Base-by-base conservation (phyloP, 139 green algal species). In the Coelastrella sp. region DNA sequence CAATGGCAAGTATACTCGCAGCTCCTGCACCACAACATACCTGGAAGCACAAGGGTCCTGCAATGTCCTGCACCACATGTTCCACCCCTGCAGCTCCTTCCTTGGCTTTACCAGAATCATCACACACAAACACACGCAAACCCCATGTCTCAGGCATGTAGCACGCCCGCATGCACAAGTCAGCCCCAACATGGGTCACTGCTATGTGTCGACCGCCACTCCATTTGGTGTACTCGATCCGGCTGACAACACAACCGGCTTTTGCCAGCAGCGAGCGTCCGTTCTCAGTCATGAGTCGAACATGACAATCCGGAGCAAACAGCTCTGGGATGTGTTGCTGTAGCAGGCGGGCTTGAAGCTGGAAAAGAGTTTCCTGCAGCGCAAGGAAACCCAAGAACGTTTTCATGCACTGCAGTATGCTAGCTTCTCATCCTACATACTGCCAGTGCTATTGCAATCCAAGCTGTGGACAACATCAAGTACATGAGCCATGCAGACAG, bases 41-140 rank as follows among this genome's bases (percentile, higher is more conserved):
- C 71, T 91, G 87, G 63, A 91, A 91, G 79, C 87, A 91, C 72
- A 91, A 53, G 11, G 87, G 87, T 2, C 87, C 87, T 30, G 86
- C 87, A 27, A 91, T 53, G 27, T 91, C 87, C 30, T 82, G 83
- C 19, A 79, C 34, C 15, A 71, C 83, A 37, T 79, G 35, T 23
- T 87, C 69, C 7, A 62, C 53, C 5, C 34, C 38, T 15, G 27
- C 59, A 19, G n/a, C 57, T 27, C 23, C 51, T 25, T 79, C 74
- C 50, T 81, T 88, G 3, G 60, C 19, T 35, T 13, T 17, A 0
- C 83, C 86, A 0, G 0, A 7, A 0, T 15, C 7, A 34, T 62
- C 79, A 66, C 79, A 88, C 73, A 89, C 62, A 51, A 87, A 79
- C 72, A 91, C 84, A 4, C 87, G 63, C 53, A 89, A 59, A 0